Evolutionary conservation across 768 basidiomycete species (phyloP), one percentile per base, ranked within the genome.

Genomic region (Chlorophyllum brunneum): DNA sequence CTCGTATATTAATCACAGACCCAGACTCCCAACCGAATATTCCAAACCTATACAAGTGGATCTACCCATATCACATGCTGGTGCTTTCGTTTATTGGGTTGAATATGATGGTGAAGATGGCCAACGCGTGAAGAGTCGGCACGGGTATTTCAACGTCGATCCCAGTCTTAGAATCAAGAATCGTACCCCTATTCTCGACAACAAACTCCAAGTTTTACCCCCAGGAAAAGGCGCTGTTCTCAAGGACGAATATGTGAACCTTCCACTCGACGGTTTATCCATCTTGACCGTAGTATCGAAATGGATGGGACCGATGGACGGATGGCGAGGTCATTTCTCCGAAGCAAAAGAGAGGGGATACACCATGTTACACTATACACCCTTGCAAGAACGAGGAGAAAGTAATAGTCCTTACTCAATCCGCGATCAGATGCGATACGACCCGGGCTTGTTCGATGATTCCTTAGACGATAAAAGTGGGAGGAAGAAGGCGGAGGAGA

Each of bases 331-430:
- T 2, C 83, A 91, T 64, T 90, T 97, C 58, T 76, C 79, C 43
- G 92, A 95, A 68, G 89, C 92, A 9, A 81, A 84, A 47, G 78
- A 90, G 48, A 77, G 95, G 42, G 95, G 97, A 1, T 99, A 99
- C 74, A 99, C 95, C 46, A 97, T 98, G 92, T 72, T 99, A 37
- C 97, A 99, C 64, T 99, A 88, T 75, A 90, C 95, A 0, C 97
- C 97, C 0, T 73, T 99, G 5, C 95, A 99, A 68, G 86, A 90
- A 64, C 76, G 95, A 29, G 97, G 97, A 18, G 79, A 82, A 57
- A 92, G 88, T 57, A 80, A 89, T 56, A 94, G 91, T 59, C 97
- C 97, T 0, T 99, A 98, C 68, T 95, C 92, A 15, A 93, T 98
- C 62, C 81, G 82, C 49, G 83, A 95, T 64, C 97, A 99, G 71